phyloP scores from a whole-genome alignment of 208 protist species.

The Paratrypanosoma confusum region DNA sequence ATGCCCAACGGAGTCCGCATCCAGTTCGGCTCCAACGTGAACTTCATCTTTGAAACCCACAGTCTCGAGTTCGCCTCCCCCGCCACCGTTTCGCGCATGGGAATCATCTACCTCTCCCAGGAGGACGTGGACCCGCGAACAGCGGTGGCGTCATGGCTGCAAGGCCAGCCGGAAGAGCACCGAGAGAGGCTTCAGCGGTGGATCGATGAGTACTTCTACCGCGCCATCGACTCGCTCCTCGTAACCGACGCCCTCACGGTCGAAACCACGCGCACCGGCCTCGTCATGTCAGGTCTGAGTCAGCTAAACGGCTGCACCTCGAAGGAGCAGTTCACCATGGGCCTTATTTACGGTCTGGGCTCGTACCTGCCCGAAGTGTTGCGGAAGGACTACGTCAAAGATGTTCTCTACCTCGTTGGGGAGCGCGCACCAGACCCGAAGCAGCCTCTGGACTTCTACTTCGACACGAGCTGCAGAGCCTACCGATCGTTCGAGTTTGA shows the following conservation, averaged over 20 bases:
- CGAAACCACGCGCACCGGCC: slow-evolving; percentile 85
- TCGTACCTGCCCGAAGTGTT: slow-evolving; percentile 78
- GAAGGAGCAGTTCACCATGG: slow-evolving; percentile 86
- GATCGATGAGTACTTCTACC: slow-evolving; percentile 92
- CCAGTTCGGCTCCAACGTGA: slow-evolving; percentile 97
- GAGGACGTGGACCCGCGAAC: slow-evolving; percentile 91
- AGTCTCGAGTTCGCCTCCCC: slow-evolving; percentile 95
- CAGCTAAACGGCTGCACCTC: slow-evolving; percentile 74
- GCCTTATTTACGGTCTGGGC: slow-evolving; percentile 90
- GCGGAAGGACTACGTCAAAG: slow-evolving; percentile 80
- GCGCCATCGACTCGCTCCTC: slow-evolving; percentile 82
- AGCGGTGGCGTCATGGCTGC: slow-evolving; percentile 89
- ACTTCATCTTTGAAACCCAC: slow-evolving; percentile 98
- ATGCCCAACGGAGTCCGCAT: slow-evolving; percentile 98
- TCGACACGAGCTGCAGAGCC: slow-evolving; percentile 41
- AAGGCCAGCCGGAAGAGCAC: slow-evolving; percentile 64
- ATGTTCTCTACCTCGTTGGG: slow-evolving; percentile 79
- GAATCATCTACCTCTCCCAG: slow-evolving; percentile 97
- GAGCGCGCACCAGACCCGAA: slow-evolving; percentile 77
- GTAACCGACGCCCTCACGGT: slow-evolving; percentile 68
- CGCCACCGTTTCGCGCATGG: slow-evolving; percentile 96
- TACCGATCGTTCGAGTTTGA: slow-evolving; percentile 77
- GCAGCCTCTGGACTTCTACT: slow-evolving; percentile 83
- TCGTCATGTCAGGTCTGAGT: slow-evolving; percentile 91
- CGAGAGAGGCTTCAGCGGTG: slow-evolving; percentile 56